Base-by-base conservation (phyloP, 2,329 filamentous ascomycete species). In the Pestalotiopsis sp. region DNA sequence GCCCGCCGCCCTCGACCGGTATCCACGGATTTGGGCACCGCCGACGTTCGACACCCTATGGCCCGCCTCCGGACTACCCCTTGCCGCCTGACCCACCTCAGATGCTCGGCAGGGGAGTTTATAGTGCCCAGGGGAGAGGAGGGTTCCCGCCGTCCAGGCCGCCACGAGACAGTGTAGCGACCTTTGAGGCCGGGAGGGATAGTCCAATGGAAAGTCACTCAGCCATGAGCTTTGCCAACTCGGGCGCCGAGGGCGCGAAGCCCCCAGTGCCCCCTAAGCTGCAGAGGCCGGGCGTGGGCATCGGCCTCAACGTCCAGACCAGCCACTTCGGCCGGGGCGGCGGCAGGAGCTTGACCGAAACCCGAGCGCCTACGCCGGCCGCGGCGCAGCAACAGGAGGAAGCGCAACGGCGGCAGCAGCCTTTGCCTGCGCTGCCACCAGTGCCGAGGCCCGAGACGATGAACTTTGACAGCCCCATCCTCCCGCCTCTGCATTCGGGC, bases 41-140 rank as follows among this genome's bases (percentile, higher is more conserved):
- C 11, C 71, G 75, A 52, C 75, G 74, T 62, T 77, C 74, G 2
- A 71, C 70, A 12, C 61, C 71, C 6, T 75, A 71, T 41, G 72
- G 69, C 12, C 7, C 64, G 20, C 64, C 64, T 12, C 64, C 64
- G 12, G 60, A 20, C 25, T 7, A 25, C 7, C 64, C 64, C 2
- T 36, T 66, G 31, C 57, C 64, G 3, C 64, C 64, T 12, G 20
- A 58, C 23, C 64, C 56, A n/a, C 64, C 64, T 0, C 64, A 57
- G 45, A 20, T 45, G 7, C 17, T 39, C 38, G 27, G 41, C 3
- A 59, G 57, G 14, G 57, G 57, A 36, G 7, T 36, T 36, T 36
- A 36, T 59, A 13, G 20, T 23, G 57, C 9, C 2, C 23, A 20
- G 3, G 59, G 27, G 12, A 11, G 31, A 5, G 27, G 59, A 38